A percentile compares a stretch with the other conserved stretches of the same genome.
These are phyloP conservation scores for Heliocybe sulcata DNA, from an alignment of 1,284 basidiomycete genomes.

Conservation along the genomic window DNA sequence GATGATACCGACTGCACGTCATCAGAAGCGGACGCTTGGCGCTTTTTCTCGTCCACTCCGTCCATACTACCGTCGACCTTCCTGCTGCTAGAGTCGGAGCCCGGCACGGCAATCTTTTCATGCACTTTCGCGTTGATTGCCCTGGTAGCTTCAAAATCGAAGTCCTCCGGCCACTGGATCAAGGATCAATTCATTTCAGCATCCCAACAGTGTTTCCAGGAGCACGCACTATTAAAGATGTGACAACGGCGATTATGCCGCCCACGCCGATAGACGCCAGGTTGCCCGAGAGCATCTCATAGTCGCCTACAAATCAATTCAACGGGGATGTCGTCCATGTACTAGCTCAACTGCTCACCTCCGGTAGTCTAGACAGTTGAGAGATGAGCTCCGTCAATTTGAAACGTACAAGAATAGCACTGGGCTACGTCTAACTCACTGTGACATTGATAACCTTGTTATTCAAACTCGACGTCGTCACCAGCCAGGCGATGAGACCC, in stretches of 20 bases:
- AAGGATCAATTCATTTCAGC: background rate
- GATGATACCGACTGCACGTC: conserved; percentile 24
- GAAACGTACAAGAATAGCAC: background rate
- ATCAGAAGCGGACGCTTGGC: conserved; percentile 20
- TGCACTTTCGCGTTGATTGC: conserved; percentile 51
- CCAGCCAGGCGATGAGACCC: conserved; percentile 79
- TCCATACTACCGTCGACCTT: conserved; percentile 18
- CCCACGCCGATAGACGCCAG: conserved; percentile 81
- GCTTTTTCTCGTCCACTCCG: conserved; percentile 35
- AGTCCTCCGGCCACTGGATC: conserved; percentile 70
- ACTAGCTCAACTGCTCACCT: conserved; percentile 22
- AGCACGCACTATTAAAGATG: conserved; percentile 50
- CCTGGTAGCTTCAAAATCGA: conserved; percentile 74
- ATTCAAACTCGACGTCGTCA: conserved; percentile 71
- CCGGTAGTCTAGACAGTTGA: conserved; percentile 35
- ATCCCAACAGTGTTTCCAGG: background rate
- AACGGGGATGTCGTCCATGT: conserved; percentile 1
- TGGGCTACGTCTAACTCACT: conserved; percentile 26
- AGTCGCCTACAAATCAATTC: conserved; percentile 44
- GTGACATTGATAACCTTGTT: conserved; percentile 66
- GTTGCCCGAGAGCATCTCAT: conserved; percentile 85
- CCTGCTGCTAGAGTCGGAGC: conserved; percentile 13
- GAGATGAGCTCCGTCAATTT: conserved; percentile 1
- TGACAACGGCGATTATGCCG: conserved; percentile 62
- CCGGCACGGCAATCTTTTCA: background rate